Conservation (phyloP, 345 rosid genomes). For the Linum lewisii region DNA sequence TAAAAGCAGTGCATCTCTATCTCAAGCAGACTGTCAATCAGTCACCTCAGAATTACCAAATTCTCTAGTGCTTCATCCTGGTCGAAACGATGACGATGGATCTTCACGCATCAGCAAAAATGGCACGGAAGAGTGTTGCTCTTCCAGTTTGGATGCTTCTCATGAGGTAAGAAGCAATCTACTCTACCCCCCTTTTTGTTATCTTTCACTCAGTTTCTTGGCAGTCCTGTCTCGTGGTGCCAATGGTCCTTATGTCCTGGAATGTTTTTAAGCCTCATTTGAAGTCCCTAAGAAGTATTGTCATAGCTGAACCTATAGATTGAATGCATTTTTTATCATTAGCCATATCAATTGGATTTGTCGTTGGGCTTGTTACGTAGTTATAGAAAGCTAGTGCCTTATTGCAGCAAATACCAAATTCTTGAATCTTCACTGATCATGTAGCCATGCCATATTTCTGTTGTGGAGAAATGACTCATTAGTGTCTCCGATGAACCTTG, state of each 20-base stretch:
- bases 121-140: constrained; percentile 29
- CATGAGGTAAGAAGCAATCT: constrained; percentile 39
- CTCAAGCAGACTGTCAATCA: constrained; percentile 26
- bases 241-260: too few relatives aligned
- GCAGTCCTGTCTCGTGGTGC: too few relatives aligned
- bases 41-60: constrained; percentile 23
- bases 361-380: not conserved
- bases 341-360: not conserved
- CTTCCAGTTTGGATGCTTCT: constrained; percentile 27
- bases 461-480: too few relatives aligned
- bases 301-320: not conserved
- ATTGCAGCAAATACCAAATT: not conserved
- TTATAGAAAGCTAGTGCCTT: not conserved
- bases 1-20: constrained; percentile 28
- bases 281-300: not conserved
- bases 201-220: not conserved
- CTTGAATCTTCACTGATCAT: not conserved
- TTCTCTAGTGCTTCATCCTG: constrained; percentile 26
- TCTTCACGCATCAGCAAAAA: constrained; percentile 18
- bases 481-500: not conserved
- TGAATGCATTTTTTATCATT: not conserved
- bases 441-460: not conserved
- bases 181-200: not conserved
- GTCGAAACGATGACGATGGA: constrained; percentile 17
- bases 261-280: not conserved